Conservation (phyloP, 2,329 filamentous ascomycete species). For the Calonectria pseudoturangicola region DNA sequence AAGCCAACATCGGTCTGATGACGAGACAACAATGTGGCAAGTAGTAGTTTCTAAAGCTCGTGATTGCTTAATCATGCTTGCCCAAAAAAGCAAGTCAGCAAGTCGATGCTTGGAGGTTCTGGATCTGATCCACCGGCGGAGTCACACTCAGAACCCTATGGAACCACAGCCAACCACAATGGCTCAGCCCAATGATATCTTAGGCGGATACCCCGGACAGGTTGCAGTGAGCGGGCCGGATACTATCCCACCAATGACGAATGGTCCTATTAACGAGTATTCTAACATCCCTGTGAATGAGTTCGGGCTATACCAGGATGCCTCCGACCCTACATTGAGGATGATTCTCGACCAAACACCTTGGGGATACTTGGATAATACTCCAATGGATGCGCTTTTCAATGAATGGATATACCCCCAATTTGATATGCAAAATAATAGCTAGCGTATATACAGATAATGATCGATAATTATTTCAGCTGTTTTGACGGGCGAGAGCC, state of each 20-base stretch:
- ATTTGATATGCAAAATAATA: constrained; percentile 31
- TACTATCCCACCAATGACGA: background rate
- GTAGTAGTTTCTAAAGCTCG: constrained; percentile 30
- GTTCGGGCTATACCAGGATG: constrained; percentile 28
- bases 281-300: constrained; percentile 24
- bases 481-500: background rate
- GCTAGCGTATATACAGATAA: background rate
- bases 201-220: constrained; percentile 16
- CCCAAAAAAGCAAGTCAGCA: constrained; percentile 34
- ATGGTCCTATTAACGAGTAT: constrained; percentile 1
- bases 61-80: constrained; percentile 32
- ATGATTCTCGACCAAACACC: constrained; percentile 37
- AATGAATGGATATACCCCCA: constrained; percentile 39
- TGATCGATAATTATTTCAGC: background rate
- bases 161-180: constrained; percentile 1
- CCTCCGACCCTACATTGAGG: constrained; percentile 30
- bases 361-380: constrained; percentile 37
- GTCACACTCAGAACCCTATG: background rate
- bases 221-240: background rate
- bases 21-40: constrained; percentile 32
- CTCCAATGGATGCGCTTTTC: constrained; percentile 35
- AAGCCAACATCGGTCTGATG: constrained; percentile 31
- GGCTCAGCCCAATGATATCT: background rate
- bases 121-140: constrained; percentile 30
- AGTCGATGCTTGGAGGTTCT: constrained; percentile 35